phyloP scores from a whole-genome alignment of 2,329 filamentous ascomycete species.

The Scortechinia acanthostroma region DNA sequence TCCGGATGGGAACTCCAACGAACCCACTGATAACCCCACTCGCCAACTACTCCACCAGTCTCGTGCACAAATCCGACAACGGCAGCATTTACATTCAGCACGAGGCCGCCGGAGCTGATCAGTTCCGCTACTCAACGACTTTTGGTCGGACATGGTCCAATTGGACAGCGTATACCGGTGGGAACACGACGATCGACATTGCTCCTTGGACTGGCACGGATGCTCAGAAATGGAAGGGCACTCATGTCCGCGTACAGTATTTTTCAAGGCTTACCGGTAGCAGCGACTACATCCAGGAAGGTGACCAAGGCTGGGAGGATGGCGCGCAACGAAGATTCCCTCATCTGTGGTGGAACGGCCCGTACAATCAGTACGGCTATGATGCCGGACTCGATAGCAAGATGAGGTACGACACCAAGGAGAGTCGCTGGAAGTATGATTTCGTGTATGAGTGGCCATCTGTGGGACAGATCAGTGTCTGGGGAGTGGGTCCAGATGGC shows the following conservation, averaged over 20 bases:
- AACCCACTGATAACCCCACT: constrained; percentile 53
- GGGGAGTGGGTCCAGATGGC: constrained; percentile 59
- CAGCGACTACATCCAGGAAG: constrained; percentile 51
- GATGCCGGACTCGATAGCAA: constrained; percentile 47
- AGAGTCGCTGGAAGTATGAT: constrained; percentile 44
- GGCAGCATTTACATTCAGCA: constrained; percentile 40
- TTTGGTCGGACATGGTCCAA: constrained; percentile 51
- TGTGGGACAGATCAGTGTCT: constrained; percentile 54
- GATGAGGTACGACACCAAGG: constrained; percentile 37
- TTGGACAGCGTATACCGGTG: constrained; percentile 47
- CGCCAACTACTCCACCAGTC: constrained; percentile 48
- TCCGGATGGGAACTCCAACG: constrained; percentile 45
- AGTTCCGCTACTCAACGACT: constrained; percentile 54
- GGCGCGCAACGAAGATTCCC: constrained; percentile 42
- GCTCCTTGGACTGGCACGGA: constrained; percentile 50
- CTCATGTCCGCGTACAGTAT: constrained; percentile 58
- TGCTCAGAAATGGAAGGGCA: constrained; percentile 48
- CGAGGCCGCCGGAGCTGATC: constrained; percentile 50
- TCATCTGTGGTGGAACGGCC: constrained; percentile 54
- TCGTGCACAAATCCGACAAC: constrained; percentile 32
- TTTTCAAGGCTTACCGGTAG: constrained; percentile 51
- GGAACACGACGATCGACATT: constrained; percentile 36
- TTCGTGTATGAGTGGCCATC: constrained; percentile 60
- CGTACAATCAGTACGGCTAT: constrained; percentile 57
- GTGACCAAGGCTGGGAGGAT: constrained; percentile 34